phyloP scores from a whole-genome alignment of 1,284 basidiomycete genomes.

The Ganoderma multipileum region DNA sequence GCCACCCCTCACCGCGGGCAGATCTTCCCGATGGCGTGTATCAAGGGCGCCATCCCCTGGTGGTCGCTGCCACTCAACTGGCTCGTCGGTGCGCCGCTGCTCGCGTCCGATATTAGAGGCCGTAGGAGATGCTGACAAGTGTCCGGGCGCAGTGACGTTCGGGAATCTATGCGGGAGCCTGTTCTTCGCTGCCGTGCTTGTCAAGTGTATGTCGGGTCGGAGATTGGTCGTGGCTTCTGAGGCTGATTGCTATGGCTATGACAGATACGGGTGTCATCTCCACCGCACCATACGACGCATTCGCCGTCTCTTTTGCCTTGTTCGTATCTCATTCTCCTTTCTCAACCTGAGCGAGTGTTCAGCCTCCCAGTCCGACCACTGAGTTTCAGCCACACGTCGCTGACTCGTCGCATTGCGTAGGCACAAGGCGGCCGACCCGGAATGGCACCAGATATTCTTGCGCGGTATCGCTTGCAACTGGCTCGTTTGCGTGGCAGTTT shows the following conservation, averaged over 20 bases:
- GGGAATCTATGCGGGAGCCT: slow-evolving; percentile 77
- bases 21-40: slow-evolving; percentile 73
- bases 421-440: slow-evolving; percentile 66
- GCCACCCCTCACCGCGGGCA: slow-evolving; percentile 33
- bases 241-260: not conserved
- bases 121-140: not conserved
- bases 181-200: slow-evolving; percentile 73
- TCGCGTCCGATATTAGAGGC: not conserved
- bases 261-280: slow-evolving; percentile 62
- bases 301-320: slow-evolving; percentile 60
- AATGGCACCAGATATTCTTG: slow-evolving; percentile 79
- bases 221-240: slow-evolving; percentile 1
- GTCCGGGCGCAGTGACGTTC: slow-evolving; percentile 57
- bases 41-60: slow-evolving; percentile 68
- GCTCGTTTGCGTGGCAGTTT: slow-evolving; percentile 80
- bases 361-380: not conserved
- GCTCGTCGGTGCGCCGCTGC: slow-evolving; percentile 58
- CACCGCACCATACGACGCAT: slow-evolving; percentile 61
- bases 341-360: not conserved
- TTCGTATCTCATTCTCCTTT: slow-evolving; percentile 40
- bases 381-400: not conserved
- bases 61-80: slow-evolving; percentile 74
- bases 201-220: slow-evolving; percentile 56
- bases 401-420: slow-evolving; percentile 40
- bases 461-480: slow-evolving; percentile 83